These are phyloP conservation scores for Termitomyces sp. DNA, from an alignment of 768 basidiomycete genomes.

Conservation along the genomic window DNA sequence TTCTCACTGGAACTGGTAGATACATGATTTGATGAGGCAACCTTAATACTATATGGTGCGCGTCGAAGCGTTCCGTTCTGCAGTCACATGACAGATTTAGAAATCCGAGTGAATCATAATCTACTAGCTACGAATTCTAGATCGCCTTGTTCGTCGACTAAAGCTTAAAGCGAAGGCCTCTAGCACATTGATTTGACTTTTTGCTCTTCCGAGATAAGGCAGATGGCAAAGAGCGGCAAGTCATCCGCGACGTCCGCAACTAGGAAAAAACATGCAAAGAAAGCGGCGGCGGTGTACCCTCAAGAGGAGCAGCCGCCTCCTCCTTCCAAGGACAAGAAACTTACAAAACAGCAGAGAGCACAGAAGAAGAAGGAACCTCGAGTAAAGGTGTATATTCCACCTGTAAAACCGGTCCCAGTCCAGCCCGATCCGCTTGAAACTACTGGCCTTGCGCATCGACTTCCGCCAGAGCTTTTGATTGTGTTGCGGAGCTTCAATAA, in stretches of 20 bases:
- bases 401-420: constrained; percentile 68
- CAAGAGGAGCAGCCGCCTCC: constrained; percentile 31
- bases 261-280: constrained; percentile 90
- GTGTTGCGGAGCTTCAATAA: constrained; percentile 79
- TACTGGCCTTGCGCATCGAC: constrained; percentile 63
- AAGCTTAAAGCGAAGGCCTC: not conserved
- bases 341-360: constrained; percentile 45
- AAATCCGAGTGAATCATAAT: not conserved
- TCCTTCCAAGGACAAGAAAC: constrained; percentile 39
- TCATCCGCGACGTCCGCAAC: constrained; percentile 84
- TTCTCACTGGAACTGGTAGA: too few relatives aligned
- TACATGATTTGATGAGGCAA: too few relatives aligned
- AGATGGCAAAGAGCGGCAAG: constrained; percentile 46
- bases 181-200: not conserved
- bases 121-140: not conserved
- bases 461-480: constrained; percentile 81
- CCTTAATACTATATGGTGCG: too few relatives aligned
- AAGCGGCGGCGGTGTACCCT: constrained; percentile 20
- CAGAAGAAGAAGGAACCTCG: constrained; percentile 69
- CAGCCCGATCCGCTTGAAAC: constrained; percentile 86
- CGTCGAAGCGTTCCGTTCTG: not conserved
- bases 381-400: constrained; percentile 84
- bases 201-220: not conserved
- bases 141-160: not conserved
- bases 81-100: not conserved